These are phyloP conservation scores for Calonectria pauciramosa DNA, from an alignment of 2,329 filamentous ascomycete genomes.

Conservation along the genomic window DNA sequence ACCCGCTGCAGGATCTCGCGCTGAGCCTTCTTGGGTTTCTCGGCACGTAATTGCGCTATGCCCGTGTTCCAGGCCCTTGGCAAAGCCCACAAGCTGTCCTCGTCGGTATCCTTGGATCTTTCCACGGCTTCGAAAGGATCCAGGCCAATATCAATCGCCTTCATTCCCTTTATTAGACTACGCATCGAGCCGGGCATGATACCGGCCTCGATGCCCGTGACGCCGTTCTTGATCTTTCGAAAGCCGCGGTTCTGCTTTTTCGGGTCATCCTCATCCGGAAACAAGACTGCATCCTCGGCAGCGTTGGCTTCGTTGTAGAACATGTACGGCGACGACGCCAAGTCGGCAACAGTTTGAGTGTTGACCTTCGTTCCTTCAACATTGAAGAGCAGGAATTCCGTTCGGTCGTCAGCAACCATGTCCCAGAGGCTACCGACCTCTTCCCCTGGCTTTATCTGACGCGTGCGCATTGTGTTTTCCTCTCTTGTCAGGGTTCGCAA, in stretches of 20 bases:
- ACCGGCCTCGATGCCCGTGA: constrained; percentile 36
- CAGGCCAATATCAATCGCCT: constrained; percentile 22
- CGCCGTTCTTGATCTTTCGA: constrained; percentile 39
- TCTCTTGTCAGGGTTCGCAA: constrained; percentile 40
- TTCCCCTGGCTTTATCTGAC: constrained; percentile 43
- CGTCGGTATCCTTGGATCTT: constrained; percentile 16
- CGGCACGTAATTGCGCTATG: constrained; percentile 26
- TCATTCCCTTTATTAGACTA: constrained; percentile 26
- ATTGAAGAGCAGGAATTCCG: constrained; percentile 32
- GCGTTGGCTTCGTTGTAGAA: constrained; percentile 46
- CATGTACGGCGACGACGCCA: constrained; percentile 30
- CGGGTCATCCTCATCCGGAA: constrained; percentile 39
- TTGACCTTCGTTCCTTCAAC: constrained; percentile 21
- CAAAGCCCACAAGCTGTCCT: constrained; percentile 37
- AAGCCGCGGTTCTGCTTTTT: constrained; percentile 36
- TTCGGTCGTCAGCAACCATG: constrained; percentile 32
- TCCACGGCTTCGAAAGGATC: constrained; percentile 25
- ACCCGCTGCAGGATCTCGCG: constrained; percentile 28
- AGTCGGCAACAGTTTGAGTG: constrained; percentile 3
- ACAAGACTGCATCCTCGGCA: constrained; percentile 43
- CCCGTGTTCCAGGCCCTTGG: constrained; percentile 42
- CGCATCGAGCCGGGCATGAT: constrained; percentile 27
- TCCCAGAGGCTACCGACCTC: constrained; percentile 43
- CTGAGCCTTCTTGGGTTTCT: neutral
- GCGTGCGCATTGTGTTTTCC: constrained; percentile 39